These are phyloP conservation scores for Schizosaccharomyces osmophilus DNA, from an alignment of 805 yeast genomes.

Conservation along the genomic window DNA sequence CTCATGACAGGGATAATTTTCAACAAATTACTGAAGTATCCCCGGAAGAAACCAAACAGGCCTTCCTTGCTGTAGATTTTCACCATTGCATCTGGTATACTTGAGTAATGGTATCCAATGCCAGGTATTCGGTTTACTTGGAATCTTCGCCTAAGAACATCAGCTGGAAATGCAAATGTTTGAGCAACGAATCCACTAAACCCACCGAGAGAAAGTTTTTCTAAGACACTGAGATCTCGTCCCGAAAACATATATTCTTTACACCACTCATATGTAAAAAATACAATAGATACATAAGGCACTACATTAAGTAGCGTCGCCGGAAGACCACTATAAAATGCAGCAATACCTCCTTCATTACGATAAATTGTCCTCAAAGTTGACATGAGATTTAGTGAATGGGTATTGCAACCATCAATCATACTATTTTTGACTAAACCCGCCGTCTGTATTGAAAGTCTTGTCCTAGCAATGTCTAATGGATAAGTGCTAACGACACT, in stretches of 20 bases:
- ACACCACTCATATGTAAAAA: slow-evolving; percentile 65
- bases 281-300: slow-evolving; percentile 83
- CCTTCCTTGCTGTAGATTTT: slow-evolving; percentile 50
- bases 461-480: slow-evolving; percentile 68
- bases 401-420: neutral
- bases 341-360: slow-evolving; percentile 60
- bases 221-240: slow-evolving; percentile 19
- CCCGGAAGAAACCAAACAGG: slow-evolving; percentile 46
- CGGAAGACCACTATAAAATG: slow-evolving; percentile 58
- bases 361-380: slow-evolving; percentile 23
- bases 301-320: slow-evolving; percentile 93
- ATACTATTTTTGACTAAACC: slow-evolving; percentile 19
- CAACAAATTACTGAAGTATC: slow-evolving; percentile 16
- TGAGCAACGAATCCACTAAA: slow-evolving; percentile 75
- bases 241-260: slow-evolving; percentile 27
- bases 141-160: slow-evolving; percentile 63
- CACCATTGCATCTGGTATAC: slow-evolving; percentile 47
- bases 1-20: slow-evolving; percentile 93
- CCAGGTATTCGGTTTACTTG: slow-evolving; percentile 71
- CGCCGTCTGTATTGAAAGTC: slow-evolving; percentile 77
- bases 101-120: slow-evolving; percentile 59
- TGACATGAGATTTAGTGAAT: neutral
- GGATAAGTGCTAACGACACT: slow-evolving; percentile 78
- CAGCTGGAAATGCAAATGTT: slow-evolving; percentile 69
- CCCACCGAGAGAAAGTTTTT: slow-evolving; percentile 59